Percentiles rank a stretch among this genome's conserved stretches.
Evolutionary conservation across 2,329 filamentous ascomycete genomes (phyloP).

Genomic region (Tolypocladium amazonense): DNA sequence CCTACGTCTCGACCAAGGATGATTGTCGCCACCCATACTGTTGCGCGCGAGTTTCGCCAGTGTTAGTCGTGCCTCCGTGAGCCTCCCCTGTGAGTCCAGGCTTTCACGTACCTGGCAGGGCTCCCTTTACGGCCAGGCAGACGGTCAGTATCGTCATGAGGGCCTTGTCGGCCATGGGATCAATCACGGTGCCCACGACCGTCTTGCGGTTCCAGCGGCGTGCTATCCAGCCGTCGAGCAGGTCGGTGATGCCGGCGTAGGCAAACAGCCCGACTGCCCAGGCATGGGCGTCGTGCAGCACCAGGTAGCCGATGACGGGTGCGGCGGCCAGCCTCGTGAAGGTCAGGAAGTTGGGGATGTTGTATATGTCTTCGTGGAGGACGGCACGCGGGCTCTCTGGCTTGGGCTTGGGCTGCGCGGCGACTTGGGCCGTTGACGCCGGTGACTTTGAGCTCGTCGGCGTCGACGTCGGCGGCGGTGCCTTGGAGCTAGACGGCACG

Average conservation of each 20-base stretch:
- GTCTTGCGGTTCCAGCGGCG: constrained; percentile 80
- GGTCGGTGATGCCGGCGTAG: constrained; percentile 84
- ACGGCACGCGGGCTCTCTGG: not conserved
- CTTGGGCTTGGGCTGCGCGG: not conserved
- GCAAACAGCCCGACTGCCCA: constrained; percentile 78
- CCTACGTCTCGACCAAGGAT: constrained; percentile 84
- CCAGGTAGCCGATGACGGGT: constrained; percentile 77
- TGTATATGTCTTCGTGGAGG: constrained; percentile 85
- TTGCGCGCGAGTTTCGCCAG: not conserved
- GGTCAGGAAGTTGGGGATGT: constrained; percentile 87
- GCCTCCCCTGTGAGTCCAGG: not conserved
- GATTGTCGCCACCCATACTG: constrained; percentile 78
- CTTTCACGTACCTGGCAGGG: constrained; percentile 56
- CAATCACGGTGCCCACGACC: constrained; percentile 87
- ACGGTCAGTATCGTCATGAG: constrained; percentile 91
- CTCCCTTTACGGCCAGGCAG: constrained; percentile 72
- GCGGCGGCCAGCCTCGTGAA: constrained; percentile 75
- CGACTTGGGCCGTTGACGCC: not conserved
- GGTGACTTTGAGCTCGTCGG: not conserved
- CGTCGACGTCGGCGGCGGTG: not conserved
- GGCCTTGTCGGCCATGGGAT: constrained; percentile 93
- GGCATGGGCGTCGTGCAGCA: constrained; percentile 71
- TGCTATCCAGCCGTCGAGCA: constrained; percentile 91
- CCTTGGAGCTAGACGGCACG: not conserved
- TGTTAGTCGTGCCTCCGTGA: not conserved